Evolutionary conservation across 2,329 filamentous ascomycete species (phyloP).

Genomic region (Colletotrichum sp.): DNA sequence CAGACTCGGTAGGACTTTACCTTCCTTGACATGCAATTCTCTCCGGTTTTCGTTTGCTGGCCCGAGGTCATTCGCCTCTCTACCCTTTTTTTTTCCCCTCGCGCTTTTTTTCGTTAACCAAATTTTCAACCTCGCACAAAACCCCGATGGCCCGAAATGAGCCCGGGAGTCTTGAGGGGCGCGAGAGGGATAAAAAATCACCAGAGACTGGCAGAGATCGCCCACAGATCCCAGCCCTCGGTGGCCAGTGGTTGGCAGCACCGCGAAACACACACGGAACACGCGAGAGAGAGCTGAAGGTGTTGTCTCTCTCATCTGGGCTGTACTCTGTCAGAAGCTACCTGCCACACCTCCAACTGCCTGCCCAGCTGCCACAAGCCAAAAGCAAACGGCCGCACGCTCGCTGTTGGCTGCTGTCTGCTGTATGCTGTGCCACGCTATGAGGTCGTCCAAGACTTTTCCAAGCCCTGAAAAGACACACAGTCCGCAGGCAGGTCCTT

Average conservation of each 20-base stretch:
- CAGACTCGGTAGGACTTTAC: background rate
- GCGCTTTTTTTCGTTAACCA: background rate
- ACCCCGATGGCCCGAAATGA: conserved; percentile 2
- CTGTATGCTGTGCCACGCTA: conserved; percentile 4
- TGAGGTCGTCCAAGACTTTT: conserved; percentile 19
- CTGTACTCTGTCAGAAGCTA: background rate
- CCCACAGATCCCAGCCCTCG: background rate
- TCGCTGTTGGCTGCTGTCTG: background rate
- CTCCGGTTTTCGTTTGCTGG: background rate
- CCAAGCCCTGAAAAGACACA: conserved; percentile 3
- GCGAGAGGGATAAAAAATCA: background rate
- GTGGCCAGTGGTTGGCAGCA: background rate
- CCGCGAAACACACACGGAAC: background rate
- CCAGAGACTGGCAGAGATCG: background rate
- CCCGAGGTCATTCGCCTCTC: background rate
- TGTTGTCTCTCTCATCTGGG: background rate
- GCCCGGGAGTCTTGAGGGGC: background rate
- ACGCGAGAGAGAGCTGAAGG: background rate
- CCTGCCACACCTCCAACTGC: background rate
- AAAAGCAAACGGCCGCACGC: background rate
- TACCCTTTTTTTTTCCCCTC: background rate
- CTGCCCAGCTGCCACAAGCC: background rate
- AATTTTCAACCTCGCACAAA: background rate
- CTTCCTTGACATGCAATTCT: background rate
- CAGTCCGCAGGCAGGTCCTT: conserved; percentile 11